Percentiles rank a stretch among this genome's conserved stretches.
phyloP scores from a whole-genome alignment of 2,329 filamentous ascomycete species.

The Aspergillus amoenus region DNA sequence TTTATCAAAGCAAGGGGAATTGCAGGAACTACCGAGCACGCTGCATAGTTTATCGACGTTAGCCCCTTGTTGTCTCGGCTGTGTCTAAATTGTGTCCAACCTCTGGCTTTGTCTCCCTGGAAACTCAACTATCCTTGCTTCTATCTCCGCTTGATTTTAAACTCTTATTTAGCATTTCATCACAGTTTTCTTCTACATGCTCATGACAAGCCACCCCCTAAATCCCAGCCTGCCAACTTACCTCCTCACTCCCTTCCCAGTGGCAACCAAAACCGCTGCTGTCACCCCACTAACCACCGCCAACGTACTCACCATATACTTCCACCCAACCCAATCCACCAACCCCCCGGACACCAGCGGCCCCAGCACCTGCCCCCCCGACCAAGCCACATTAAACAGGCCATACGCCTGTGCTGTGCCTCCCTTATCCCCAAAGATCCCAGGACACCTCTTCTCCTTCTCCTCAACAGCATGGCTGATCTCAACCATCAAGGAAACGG shows the following conservation, averaged over 20 bases:
- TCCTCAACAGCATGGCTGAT: conserved; percentile 58
- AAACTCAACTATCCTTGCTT: not conserved
- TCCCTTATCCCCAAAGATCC: conserved; percentile 54
- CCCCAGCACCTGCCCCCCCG: conserved; percentile 51
- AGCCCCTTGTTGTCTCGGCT: not conserved
- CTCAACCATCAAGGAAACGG: conserved; percentile 69
- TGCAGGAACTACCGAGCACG: not conserved
- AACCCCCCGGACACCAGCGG: conserved; percentile 54
- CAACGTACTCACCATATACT: conserved; percentile 53
- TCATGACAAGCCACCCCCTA: not conserved
- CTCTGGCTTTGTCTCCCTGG: too few relatives aligned
- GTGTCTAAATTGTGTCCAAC: not conserved
- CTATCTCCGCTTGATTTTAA: not conserved
- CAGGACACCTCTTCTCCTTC: conserved; percentile 51
- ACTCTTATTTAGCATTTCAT: not conserved
- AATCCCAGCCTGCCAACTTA: not conserved
- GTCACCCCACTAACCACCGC: conserved; percentile 50
- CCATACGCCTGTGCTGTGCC: conserved; percentile 61
- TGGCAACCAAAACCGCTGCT: conserved; percentile 42
- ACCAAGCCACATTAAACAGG: conserved; percentile 56
- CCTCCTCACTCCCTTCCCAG: conserved; percentile 2
- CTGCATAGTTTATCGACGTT: not conserved
- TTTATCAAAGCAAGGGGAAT: not conserved
- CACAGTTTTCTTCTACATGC: not conserved
- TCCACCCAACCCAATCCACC: conserved; percentile 48